phyloP scores from a whole-genome alignment of 2,329 filamentous ascomycete genomes.

The Chaetomiaceae sp. region DNA sequence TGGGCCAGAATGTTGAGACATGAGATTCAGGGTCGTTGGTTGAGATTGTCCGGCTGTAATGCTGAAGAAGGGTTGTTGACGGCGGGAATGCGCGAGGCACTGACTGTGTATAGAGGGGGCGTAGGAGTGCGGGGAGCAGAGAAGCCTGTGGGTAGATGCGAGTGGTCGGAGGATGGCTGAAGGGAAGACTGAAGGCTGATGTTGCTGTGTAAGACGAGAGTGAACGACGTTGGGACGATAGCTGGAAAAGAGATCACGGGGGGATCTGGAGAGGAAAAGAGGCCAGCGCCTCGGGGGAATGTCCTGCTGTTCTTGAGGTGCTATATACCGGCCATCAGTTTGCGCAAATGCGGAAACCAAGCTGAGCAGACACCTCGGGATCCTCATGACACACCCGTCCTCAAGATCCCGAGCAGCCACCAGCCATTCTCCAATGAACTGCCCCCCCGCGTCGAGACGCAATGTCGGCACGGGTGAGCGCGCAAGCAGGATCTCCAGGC shows the following conservation, averaged over 20 bases:
- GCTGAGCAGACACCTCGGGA: slow-evolving; percentile 3
- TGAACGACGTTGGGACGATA: background rate
- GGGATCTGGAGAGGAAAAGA: background rate
- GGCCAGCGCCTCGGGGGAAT: too few relatives aligned
- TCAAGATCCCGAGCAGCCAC: slow-evolving; percentile 15
- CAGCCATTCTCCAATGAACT: slow-evolving; percentile 25
- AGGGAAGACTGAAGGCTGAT: background rate
- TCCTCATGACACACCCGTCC: slow-evolving; percentile 14
- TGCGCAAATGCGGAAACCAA: slow-evolving; percentile 28
- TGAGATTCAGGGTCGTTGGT: slow-evolving; percentile 19
- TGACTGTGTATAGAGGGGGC: background rate
- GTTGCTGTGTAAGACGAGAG: background rate
- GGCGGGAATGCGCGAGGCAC: background rate
- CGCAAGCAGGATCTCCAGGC: slow-evolving; percentile 3
- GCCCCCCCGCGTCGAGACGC: slow-evolving; percentile 6
- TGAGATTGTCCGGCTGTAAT: background rate
- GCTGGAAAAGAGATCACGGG: background rate
- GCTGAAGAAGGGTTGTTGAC: background rate
- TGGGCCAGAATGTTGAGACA: slow-evolving; percentile 24
- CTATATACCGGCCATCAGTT: slow-evolving; percentile 19
- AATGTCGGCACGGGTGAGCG: slow-evolving; percentile 18
- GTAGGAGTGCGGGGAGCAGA: background rate
- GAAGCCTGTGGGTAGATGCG: background rate
- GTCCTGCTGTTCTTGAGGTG: background rate
- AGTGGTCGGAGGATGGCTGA: background rate